These are phyloP conservation scores for Onygenales sp. DNA, from an alignment of 2,329 filamentous ascomycete genomes.

Conservation along the genomic window DNA sequence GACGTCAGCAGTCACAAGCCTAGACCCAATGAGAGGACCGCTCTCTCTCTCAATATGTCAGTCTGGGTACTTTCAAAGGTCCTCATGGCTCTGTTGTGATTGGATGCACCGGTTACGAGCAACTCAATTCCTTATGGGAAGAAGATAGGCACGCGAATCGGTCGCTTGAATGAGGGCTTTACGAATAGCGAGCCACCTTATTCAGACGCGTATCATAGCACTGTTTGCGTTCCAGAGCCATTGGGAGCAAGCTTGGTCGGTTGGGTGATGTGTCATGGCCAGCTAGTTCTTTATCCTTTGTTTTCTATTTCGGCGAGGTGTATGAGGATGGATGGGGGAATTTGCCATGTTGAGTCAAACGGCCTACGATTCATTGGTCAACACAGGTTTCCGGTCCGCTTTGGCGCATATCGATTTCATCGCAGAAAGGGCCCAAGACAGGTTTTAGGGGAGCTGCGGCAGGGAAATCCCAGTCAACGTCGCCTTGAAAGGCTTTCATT, in stretches of 20 bases:
- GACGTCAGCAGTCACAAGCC: conserved; percentile 32
- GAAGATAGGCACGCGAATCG: not conserved
- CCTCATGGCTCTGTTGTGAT: not conserved
- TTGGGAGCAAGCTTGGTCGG: not conserved
- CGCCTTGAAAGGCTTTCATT: not conserved
- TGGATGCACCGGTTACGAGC: not conserved
- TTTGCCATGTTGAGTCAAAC: not conserved
- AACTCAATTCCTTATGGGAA: not conserved
- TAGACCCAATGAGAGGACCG: conserved; percentile 16
- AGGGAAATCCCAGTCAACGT: not conserved
- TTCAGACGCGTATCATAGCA: not conserved
- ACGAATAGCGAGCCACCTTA: not conserved
- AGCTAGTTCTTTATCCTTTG: not conserved
- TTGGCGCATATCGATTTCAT: not conserved
- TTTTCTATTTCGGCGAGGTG: not conserved
- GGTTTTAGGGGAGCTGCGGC: not conserved
- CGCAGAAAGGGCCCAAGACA: not conserved
- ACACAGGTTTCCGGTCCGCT: not conserved
- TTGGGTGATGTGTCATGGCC: not conserved
- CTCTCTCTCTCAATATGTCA: not conserved
- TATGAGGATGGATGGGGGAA: not conserved
- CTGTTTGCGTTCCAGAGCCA: not conserved
- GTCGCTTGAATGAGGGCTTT: not conserved
- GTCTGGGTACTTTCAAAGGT: not conserved
- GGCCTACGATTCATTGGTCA: not conserved